A percentile compares a stretch with the other conserved stretches of the same genome.
Conservation (phyloP, 108 stramenopile genomes). For the Licmophora abbreviata region DNA sequence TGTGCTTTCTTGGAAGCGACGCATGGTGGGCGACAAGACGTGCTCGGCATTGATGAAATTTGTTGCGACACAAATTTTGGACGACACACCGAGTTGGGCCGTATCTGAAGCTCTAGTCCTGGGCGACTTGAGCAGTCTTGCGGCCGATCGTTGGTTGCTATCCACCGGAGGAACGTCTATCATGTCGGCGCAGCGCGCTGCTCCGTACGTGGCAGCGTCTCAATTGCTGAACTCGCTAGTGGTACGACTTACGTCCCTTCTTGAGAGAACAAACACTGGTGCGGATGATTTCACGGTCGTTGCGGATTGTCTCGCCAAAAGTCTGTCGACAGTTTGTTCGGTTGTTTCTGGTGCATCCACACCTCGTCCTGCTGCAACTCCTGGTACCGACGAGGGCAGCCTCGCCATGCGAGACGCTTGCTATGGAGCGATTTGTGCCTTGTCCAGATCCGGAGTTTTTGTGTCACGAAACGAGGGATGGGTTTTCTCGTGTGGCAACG, state of each 20-base stretch:
- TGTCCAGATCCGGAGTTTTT: slow-evolving; percentile 41
- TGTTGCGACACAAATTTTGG: slow-evolving; percentile 37
- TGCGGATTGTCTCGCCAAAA: slow-evolving; percentile 20
- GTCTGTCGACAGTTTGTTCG: slow-evolving; percentile 29
- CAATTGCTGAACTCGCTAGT: slow-evolving; percentile 45
- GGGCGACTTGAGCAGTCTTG: slow-evolving; percentile 32
- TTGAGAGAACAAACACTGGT: neutral
- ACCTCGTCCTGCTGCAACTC: slow-evolving; percentile 20
- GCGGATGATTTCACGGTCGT: slow-evolving; percentile 5
- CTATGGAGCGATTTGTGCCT: slow-evolving; percentile 55
- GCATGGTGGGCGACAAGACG: slow-evolving; percentile 37
- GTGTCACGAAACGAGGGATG: neutral
- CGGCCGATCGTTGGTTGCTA: slow-evolving; percentile 12
- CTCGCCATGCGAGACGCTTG: slow-evolving; percentile 57
- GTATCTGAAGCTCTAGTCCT: slow-evolving; percentile 10
- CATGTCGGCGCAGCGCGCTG: slow-evolving; percentile 15
- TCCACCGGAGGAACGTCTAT: too few relatives aligned
- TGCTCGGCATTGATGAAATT: slow-evolving; percentile 28
- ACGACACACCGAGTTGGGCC: slow-evolving; percentile 34
- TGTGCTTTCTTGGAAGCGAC: slow-evolving; percentile 33
- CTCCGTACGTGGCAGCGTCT: slow-evolving; percentile 40
- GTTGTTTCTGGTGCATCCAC: slow-evolving; percentile 29
- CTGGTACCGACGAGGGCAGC: slow-evolving; percentile 21
- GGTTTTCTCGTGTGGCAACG: slow-evolving; percentile 13
- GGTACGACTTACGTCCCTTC: slow-evolving; percentile 1